A percentile compares a stretch with the other conserved stretches of the same genome.
Evolutionary conservation across 805 yeast genomes (phyloP).

Genomic region (Teunomyces panamensis): DNA sequence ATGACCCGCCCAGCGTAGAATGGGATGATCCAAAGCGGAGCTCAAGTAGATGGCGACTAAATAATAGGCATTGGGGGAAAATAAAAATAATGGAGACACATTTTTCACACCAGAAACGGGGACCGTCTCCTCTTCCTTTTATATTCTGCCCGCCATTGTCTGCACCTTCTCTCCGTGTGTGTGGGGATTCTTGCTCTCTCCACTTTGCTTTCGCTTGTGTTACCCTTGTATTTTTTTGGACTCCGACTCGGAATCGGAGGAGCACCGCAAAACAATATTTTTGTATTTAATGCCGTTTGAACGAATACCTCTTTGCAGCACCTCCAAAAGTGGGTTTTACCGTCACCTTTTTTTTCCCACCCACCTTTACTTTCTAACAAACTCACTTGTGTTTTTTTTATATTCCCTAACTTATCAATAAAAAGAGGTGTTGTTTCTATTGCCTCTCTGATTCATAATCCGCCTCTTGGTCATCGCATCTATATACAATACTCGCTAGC

Average conservation of each 20-base stretch:
- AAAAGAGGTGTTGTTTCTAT: too few species aligned
- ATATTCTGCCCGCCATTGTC: background rate
- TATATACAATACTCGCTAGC: background rate
- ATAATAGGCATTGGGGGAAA: background rate
- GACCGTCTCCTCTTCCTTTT: background rate
- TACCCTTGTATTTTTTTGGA: background rate
- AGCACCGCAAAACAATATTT: background rate
- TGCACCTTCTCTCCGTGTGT: background rate
- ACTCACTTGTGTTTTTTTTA: too few species aligned
- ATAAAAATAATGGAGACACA: background rate
- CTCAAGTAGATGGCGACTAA: background rate
- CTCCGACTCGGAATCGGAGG: conserved; percentile 6
- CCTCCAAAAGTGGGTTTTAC: background rate
- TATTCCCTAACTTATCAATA: too few species aligned
- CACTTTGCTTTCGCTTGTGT: background rate
- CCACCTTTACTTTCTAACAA: too few species aligned
- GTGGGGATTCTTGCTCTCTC: background rate
- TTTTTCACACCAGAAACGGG: background rate
- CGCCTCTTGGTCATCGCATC: background rate
- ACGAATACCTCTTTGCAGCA: background rate
- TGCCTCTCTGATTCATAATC: too few species aligned
- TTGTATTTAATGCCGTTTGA: background rate
- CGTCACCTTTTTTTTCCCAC: background rate
- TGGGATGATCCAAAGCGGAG: background rate
- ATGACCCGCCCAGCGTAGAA: background rate